Evolutionary conservation across 176 grass and related monocot genomes (phyloP), one percentile per base, ranked within the genome.

Genomic region (Dendrocalamus sinicus): DNA sequence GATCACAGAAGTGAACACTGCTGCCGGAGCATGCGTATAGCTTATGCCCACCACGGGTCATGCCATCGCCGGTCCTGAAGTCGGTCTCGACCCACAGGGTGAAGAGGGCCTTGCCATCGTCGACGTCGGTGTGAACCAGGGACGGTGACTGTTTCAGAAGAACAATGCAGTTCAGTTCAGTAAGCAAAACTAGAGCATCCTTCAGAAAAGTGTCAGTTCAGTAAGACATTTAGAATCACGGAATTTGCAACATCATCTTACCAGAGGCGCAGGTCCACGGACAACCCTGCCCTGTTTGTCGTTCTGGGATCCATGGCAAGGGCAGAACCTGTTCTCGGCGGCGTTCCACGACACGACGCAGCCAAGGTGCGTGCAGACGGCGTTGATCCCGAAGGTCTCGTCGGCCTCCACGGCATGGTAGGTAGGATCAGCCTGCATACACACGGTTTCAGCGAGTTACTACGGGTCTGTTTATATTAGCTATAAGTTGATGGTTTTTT

Each of bases 301-400:
- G 86, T 98, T 92, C 80, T 94, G 96, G 8, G 96, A 98, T 48
- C 96, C 96, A 22, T 98, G 96, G 89, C 96, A 98, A 7, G 96
- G 96, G 86, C 96, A 98, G 60, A 98, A 98, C 81, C 94, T 95
- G 86, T 95, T 98, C 88, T 98, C 96, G 22, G 89, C 89, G 20
- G 85, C 1, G 73, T 98, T 98, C 96, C 96, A 98, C 12, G 96
- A 91, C 67, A 98, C 96, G 57, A 98, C 96, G 83, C 93, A 98
- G 0, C 96, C 96, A 30, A 98, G 90, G 73, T 98, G 96, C 51
- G 96, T 98, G 91, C 96, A 98, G 14, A 98, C 96, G 52, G 84
- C 93, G 89, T 92, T 95, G 68, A 95, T 91, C 4, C 90, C 91
- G 86, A 84, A 98, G 73, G 93, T 89, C 28, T 93, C 96, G 81